Conservation (phyloP, 805 yeast species). For the Saccharomycopsis javanensis region DNA sequence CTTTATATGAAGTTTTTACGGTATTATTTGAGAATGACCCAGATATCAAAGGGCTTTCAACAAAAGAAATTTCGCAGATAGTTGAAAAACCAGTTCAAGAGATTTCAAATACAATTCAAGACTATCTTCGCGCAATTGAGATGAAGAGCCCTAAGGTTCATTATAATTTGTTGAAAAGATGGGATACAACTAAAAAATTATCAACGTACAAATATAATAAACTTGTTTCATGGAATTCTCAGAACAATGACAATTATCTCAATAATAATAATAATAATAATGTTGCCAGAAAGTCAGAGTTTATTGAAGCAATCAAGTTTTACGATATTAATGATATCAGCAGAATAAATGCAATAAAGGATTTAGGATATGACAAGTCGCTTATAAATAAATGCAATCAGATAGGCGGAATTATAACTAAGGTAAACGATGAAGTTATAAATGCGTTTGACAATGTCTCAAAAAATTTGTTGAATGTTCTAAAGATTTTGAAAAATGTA, state of each 20-base stretch:
- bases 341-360: not conserved
- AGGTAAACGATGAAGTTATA: not conserved
- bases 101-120: not conserved
- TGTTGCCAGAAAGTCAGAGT: not conserved
- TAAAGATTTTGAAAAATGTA: not conserved
- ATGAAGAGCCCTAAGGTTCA: not conserved
- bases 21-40: slow-evolving; percentile 9
- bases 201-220: slow-evolving; percentile 10
- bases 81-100: not conserved
- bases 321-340: not conserved
- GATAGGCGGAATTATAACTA: not conserved
- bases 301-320: not conserved
- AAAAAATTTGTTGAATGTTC: slow-evolving; percentile 15
- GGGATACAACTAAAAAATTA: slow-evolving; percentile 1
- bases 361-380: not conserved
- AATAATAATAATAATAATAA: not conserved
- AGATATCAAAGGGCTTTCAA: slow-evolving; percentile 3
- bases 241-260: not conserved
- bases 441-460: slow-evolving; percentile 5
- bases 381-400: not conserved
- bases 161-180: slow-evolving; percentile 11
- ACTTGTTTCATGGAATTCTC: slow-evolving; percentile 10
- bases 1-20: slow-evolving; percentile 1
- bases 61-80: slow-evolving; percentile 3
- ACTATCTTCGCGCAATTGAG: not conserved